Evolutionary conservation across 2,329 filamentous ascomycete species (phyloP).

Genomic region (Talaromyces funiculosus): DNA sequence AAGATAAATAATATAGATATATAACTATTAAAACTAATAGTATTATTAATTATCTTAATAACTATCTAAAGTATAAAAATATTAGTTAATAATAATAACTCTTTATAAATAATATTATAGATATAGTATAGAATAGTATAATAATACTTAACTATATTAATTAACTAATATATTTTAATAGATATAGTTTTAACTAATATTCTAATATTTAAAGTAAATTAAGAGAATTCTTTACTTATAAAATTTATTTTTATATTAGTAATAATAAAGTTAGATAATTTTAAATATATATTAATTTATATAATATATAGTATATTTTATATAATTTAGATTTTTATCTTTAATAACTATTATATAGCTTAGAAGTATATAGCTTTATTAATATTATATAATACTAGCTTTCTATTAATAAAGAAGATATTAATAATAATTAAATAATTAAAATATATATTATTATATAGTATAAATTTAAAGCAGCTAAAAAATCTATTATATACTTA

Average conservation of each 20-base stretch:
- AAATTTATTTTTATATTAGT: neutral
- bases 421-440: neutral
- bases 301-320: neutral
- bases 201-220: neutral
- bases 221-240: neutral
- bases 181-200: neutral
- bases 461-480: neutral
- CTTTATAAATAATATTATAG: too few relatives aligned
- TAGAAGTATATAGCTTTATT: neutral
- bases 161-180: too few relatives aligned
- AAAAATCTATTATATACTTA: neutral
- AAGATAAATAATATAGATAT: too few relatives aligned
- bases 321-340: neutral
- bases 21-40: too few relatives aligned
- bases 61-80: too few relatives aligned
- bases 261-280: neutral
- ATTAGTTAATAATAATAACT: too few relatives aligned
- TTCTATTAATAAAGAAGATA: neutral
- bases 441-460: neutral
- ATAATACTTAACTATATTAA: too few relatives aligned
- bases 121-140: too few relatives aligned
- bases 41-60: too few relatives aligned
- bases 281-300: neutral
- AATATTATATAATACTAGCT: neutral
- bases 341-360: neutral